Conservation (phyloP, 1,139 yeast genomes). For the Tardiomyces blankii region DNA sequence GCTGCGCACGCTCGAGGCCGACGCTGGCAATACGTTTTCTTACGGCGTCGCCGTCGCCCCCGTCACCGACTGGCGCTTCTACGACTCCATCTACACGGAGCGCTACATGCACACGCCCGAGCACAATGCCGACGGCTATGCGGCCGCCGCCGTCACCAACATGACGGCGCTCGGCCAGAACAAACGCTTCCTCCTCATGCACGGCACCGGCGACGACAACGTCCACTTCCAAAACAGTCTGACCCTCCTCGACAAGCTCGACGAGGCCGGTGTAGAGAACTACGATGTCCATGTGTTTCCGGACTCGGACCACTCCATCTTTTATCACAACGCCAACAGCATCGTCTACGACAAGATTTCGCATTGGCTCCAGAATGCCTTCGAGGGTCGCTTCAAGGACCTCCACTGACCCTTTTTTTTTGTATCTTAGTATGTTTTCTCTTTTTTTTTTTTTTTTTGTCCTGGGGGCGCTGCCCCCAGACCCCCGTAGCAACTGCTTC, state of each 20-base stretch:
- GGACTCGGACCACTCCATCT: conserved; percentile 81
- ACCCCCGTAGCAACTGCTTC: no score
- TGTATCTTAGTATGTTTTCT: not conserved
- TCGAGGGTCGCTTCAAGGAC: conserved; percentile 38
- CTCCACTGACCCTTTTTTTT: not conserved
- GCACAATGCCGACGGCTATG: conserved; percentile 44
- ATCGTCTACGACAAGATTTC: conserved; percentile 67
- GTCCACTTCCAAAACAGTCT: conserved; percentile 87
- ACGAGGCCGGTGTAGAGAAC: conserved; percentile 53
- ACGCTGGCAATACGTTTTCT: conserved; percentile 53
- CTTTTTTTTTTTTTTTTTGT: no score
- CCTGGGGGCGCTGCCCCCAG: no score
- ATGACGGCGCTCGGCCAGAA: conserved; percentile 43
- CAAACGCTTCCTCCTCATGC: conserved; percentile 69
- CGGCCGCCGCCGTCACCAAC: conserved; percentile 31
- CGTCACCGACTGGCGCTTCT: conserved; percentile 70
- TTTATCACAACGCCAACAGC: conserved; percentile 65
- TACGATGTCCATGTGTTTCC: conserved; percentile 89
- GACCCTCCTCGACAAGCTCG: conserved; percentile 60
- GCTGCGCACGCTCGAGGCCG: conserved; percentile 62
- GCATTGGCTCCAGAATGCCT: conserved; percentile 64
- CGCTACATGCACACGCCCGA: conserved; percentile 71
- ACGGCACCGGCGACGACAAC: conserved; percentile 96
- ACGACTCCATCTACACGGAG: conserved; percentile 82
- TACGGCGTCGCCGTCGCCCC: conserved; percentile 89